Evolutionary conservation across 1,284 basidiomycete species (phyloP).

Genomic region (Athelia sp.): DNA sequence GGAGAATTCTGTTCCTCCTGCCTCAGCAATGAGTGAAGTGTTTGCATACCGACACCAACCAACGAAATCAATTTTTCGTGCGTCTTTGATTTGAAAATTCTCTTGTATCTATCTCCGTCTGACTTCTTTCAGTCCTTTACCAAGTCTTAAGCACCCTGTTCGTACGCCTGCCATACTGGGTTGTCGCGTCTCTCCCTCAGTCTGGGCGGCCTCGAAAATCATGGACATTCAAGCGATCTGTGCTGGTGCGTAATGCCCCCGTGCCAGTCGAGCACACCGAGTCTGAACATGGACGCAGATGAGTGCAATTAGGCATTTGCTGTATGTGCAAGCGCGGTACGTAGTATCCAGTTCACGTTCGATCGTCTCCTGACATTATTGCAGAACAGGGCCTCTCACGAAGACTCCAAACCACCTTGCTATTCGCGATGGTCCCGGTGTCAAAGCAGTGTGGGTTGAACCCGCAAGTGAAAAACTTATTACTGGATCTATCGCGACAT

Average conservation of each 20-base stretch:
- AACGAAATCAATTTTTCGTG: slow-evolving; percentile 31
- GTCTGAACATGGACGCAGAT: neutral
- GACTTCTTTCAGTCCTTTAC: slow-evolving; percentile 26
- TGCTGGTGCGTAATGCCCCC: slow-evolving; percentile 16
- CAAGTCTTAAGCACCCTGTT: slow-evolving; percentile 35
- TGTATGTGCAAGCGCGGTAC: neutral
- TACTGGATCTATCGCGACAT: slow-evolving; percentile 39
- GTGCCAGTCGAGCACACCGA: neutral
- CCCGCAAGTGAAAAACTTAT: slow-evolving; percentile 39
- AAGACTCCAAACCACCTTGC: slow-evolving; percentile 32
- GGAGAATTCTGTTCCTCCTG: no score
- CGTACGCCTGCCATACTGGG: slow-evolving; percentile 45
- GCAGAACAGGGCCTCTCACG: slow-evolving; percentile 28
- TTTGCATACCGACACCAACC: slow-evolving; percentile 31
- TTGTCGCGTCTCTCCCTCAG: slow-evolving; percentile 29
- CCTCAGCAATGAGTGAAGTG: neutral
- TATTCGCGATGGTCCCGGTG: slow-evolving; percentile 30
- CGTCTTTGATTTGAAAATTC: no score
- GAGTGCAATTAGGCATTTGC: neutral
- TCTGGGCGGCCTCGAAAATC: slow-evolving; percentile 34
- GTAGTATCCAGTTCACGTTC: neutral
- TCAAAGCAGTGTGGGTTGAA: slow-evolving; percentile 51
- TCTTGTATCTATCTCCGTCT: no score
- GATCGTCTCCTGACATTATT: neutral
- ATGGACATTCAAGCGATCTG: slow-evolving; percentile 34